A percentile compares a stretch with the other conserved stretches of the same genome.
Evolutionary conservation across 345 rosid species (phyloP).

Genomic region (Eucalyptus microcorys): DNA sequence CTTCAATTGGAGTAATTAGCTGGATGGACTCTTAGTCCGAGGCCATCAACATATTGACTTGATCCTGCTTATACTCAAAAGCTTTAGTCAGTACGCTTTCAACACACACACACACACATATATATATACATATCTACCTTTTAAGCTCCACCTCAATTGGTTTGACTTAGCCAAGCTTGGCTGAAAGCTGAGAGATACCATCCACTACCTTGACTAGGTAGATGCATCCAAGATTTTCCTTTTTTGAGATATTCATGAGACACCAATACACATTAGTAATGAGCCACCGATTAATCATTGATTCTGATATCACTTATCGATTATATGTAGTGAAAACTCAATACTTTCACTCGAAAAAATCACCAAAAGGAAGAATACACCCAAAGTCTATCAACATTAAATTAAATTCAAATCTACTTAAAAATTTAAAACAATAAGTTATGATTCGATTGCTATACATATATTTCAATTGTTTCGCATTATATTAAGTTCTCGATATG

Average conservation of each 20-base stretch:
- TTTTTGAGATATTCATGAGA: not conserved
- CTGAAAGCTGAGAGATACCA: not conserved
- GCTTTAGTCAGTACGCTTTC: not conserved
- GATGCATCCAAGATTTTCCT: not conserved
- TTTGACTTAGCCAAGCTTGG: not conserved
- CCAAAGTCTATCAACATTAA: rapidly evolving
- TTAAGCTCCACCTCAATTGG: not conserved
- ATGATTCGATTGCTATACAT: not conserved
- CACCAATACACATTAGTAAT: not conserved
- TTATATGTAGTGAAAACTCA: rapidly evolving
- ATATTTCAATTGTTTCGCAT: not conserved
- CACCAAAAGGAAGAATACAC: rapidly evolving
- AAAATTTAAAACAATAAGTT: not conserved
- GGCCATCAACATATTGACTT: not conserved
- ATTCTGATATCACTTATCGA: rapidly evolving
- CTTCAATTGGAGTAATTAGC: not conserved
- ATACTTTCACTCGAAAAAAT: not conserved
- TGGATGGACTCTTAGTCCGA: not conserved
- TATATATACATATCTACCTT: not conserved
- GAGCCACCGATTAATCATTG: not conserved
- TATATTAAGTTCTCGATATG: not conserved
- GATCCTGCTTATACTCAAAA: not conserved
- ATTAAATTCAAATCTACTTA: not conserved
- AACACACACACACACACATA: not conserved
- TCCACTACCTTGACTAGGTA: not conserved